A percentile compares a stretch with the other conserved stretches of the same genome.
These are phyloP conservation scores for Xylaria sp. DNA, from an alignment of 2,329 filamentous ascomycete species.

Conservation along the genomic window DNA sequence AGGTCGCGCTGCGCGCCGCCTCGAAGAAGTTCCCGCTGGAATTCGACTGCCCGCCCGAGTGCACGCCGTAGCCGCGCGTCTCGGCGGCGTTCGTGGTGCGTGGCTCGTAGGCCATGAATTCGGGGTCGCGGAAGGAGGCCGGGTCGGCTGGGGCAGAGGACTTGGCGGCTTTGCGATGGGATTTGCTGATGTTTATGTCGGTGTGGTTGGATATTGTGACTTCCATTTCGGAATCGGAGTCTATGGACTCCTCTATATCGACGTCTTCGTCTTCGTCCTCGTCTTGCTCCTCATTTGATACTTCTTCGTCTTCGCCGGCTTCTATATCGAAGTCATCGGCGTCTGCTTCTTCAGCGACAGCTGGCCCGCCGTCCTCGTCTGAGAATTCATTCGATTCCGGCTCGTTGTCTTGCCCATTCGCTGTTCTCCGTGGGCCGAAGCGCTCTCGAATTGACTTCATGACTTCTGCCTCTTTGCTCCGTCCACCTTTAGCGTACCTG, in stretches of 20 bases:
- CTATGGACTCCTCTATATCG: slow-evolving; percentile 43
- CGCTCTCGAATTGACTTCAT: slow-evolving; percentile 78
- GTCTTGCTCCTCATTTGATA: slow-evolving; percentile 30
- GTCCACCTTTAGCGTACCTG: slow-evolving; percentile 71
- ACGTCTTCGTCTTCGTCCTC: slow-evolving; percentile 41
- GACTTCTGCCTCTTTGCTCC: slow-evolving; percentile 74
- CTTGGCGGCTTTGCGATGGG: slow-evolving; percentile 25
- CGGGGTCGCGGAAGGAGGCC: slow-evolving; percentile 72
- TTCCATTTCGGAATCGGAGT: slow-evolving; percentile 72
- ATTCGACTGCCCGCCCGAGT: slow-evolving; percentile 74
- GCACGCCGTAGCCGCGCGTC: slow-evolving; percentile 92
- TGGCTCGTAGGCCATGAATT: slow-evolving; percentile 97
- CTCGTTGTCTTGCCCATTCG: slow-evolving; percentile 55
- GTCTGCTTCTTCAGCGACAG: slow-evolving; percentile 16
- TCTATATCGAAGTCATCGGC: slow-evolving; percentile 23
- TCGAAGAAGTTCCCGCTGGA: slow-evolving; percentile 79
- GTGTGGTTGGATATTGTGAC: slow-evolving; percentile 73
- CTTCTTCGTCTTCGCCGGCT: slow-evolving; percentile 23
- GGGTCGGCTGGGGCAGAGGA: slow-evolving; percentile 16
- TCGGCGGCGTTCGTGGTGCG: slow-evolving; percentile 83
- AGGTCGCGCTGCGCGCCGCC: slow-evolving; percentile 84
- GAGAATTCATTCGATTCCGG: slow-evolving; percentile 49
- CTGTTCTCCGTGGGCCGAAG: slow-evolving; percentile 68
- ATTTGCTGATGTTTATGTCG: slow-evolving; percentile 59
- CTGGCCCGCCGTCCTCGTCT: slow-evolving; percentile 36